Conservation (phyloP, 176 grass and related monocot species). For the Puccinellia tenuiflora region DNA sequence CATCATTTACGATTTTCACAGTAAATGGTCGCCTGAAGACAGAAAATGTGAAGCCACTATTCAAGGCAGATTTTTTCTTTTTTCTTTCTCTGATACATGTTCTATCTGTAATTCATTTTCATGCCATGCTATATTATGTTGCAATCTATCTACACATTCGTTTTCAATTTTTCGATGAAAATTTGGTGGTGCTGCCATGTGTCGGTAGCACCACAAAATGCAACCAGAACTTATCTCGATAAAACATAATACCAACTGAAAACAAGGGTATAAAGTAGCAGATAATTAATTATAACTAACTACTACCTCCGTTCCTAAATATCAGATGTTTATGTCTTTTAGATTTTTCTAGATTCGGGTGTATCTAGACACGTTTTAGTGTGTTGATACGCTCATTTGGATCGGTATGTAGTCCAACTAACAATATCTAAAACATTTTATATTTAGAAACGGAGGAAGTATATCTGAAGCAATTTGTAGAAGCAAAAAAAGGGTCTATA, state of each 20-base stretch:
- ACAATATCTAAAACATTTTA: too few relatives aligned
- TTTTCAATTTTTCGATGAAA: background rate
- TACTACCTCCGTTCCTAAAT: too few relatives aligned
- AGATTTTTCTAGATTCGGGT: too few relatives aligned
- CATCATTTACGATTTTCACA: background rate
- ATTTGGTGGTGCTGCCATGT: background rate
- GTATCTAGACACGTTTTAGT: too few relatives aligned
- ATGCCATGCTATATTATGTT: background rate
- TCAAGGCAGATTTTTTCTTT: background rate
- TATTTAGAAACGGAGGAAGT: too few relatives aligned
- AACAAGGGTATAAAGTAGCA: background rate
- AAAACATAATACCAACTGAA: background rate
- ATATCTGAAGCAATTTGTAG: background rate
- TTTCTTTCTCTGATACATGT: background rate
- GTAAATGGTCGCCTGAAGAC: background rate
- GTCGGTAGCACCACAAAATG: background rate
- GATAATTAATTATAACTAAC: background rate
- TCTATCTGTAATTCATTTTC: background rate
- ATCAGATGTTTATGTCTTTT: too few relatives aligned
- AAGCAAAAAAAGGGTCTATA: background rate
- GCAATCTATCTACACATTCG: background rate
- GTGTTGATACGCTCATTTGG: too few relatives aligned
- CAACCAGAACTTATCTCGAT: background rate
- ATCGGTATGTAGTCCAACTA: too few relatives aligned
- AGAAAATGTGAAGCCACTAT: background rate